Percentiles rank a stretch among this genome's conserved stretches.
Conservation (phyloP, 2,329 filamentous ascomycete species). For the Colletotrichum kahawae region DNA sequence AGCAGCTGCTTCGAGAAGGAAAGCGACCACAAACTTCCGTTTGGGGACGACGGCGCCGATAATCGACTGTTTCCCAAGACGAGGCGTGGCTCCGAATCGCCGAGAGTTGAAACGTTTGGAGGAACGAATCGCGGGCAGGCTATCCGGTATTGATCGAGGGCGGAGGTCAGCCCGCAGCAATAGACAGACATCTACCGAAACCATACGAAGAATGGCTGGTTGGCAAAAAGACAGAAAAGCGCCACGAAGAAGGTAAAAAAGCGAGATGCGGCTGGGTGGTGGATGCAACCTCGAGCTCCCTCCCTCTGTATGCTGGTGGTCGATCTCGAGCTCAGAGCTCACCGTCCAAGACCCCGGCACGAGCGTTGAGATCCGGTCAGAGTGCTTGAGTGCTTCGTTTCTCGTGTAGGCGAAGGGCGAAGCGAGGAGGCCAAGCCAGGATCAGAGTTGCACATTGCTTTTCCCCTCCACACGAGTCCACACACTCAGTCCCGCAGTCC, state of each 20-base stretch:
- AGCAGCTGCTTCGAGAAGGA: not conserved
- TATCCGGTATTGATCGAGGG: not conserved
- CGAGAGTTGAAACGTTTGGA: not conserved
- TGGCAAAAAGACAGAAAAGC: not conserved
- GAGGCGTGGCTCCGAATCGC: not conserved
- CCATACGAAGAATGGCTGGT: not conserved
- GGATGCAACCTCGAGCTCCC: not conserved
- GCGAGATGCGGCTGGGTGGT: not conserved
- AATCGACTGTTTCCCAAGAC: not conserved
- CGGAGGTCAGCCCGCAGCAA: not conserved
- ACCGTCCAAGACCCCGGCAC: not conserved
- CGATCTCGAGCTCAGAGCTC: not conserved
- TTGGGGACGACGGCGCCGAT: not conserved
- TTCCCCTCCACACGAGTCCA: not conserved
- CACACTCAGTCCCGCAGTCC: not conserved
- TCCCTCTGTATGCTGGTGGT: not conserved
- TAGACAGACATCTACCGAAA: not conserved
- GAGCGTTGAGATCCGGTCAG: not conserved
- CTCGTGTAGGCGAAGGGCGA: not conserved
- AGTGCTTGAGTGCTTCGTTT: not conserved
- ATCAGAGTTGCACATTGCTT: not conserved
- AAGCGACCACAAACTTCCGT: not conserved
- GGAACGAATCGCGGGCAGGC: not conserved
- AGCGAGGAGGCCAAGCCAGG: slow-evolving; percentile 16
- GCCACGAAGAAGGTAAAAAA: not conserved